Conservation (phyloP, 176 grass and related monocot species). For the Chloris gayana region DNA sequence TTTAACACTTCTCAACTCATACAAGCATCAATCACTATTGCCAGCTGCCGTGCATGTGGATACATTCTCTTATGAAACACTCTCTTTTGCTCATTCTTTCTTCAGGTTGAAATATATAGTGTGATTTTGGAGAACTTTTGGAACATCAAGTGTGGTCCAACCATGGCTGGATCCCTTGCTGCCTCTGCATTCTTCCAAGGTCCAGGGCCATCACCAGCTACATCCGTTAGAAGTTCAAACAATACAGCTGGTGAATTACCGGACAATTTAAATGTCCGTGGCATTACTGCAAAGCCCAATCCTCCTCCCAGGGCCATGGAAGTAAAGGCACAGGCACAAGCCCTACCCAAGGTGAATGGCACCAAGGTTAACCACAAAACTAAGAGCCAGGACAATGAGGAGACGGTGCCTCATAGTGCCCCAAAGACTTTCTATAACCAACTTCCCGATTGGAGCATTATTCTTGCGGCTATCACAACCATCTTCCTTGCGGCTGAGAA, state of each 20-base stretch:
- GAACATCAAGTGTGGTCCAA: slow-evolving; percentile 1
- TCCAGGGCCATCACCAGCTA: slow-evolving; percentile 38
- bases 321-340: slow-evolving; percentile 74
- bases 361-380: slow-evolving; percentile 62
- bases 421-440: slow-evolving; percentile 77
- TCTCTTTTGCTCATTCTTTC: not conserved
- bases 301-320: slow-evolving; percentile 45
- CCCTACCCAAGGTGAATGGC: slow-evolving; percentile 86
- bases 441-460: slow-evolving; percentile 71
- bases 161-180: slow-evolving; percentile 60
- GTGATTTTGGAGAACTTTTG: not conserved
- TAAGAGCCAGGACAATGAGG: slow-evolving; percentile 37
- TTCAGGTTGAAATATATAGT: slow-evolving; percentile 29
- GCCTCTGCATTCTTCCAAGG: slow-evolving; percentile 66
- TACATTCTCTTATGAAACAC: not conserved
- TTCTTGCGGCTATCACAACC: slow-evolving; percentile 65
- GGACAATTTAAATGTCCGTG: slow-evolving; percentile 60
- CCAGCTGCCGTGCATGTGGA: not conserved
- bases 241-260: slow-evolving; percentile 51
- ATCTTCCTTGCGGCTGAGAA: slow-evolving; percentile 72
- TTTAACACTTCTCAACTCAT: not conserved
- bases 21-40: not conserved
- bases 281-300: slow-evolving; percentile 65
- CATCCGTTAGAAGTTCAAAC: slow-evolving; percentile 49
- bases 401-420: slow-evolving; percentile 37